Conservation (phyloP, 2,329 filamentous ascomycete genomes). For the Trichoderma atroviride region DNA sequence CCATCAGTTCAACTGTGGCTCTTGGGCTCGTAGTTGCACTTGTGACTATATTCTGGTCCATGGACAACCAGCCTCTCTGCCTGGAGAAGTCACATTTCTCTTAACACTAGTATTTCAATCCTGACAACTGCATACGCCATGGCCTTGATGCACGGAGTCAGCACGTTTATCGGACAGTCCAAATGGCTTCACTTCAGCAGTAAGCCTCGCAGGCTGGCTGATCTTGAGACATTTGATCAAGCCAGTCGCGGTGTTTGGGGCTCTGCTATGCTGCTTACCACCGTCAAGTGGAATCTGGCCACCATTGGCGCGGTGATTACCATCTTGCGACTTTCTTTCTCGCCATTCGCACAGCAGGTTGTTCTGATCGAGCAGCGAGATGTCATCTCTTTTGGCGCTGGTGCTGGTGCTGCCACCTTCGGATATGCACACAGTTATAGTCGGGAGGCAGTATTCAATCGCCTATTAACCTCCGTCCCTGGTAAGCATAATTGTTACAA, state of each 20-base stretch:
- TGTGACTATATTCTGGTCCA: not conserved
- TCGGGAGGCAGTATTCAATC: not conserved
- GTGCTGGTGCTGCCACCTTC: not conserved
- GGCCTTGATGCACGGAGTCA: not conserved
- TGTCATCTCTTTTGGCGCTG: not conserved
- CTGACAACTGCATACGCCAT: not conserved
- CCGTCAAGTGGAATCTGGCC: not conserved
- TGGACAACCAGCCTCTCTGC: not conserved
- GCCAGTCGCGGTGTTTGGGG: not conserved
- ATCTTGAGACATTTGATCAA: not conserved
- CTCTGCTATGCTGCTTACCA: not conserved
- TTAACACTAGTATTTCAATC: not conserved
- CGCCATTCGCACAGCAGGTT: not conserved
- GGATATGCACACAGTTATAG: not conserved
- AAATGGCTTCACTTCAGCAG: not conserved
- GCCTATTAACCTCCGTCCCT: too few species aligned
- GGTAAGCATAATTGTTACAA: not conserved
- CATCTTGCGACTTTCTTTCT: not conserved
- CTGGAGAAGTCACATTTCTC: not conserved
- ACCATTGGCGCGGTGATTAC: not conserved
- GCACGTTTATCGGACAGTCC: not conserved
- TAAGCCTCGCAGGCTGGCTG: not conserved
- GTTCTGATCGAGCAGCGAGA: not conserved
- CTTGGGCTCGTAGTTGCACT: not conserved
- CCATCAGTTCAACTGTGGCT: not conserved